A percentile compares a stretch with the other conserved stretches of the same genome.
Conservation (phyloP, 1,139 yeast genomes). For the Geotrichum citri-aurantii region DNA sequence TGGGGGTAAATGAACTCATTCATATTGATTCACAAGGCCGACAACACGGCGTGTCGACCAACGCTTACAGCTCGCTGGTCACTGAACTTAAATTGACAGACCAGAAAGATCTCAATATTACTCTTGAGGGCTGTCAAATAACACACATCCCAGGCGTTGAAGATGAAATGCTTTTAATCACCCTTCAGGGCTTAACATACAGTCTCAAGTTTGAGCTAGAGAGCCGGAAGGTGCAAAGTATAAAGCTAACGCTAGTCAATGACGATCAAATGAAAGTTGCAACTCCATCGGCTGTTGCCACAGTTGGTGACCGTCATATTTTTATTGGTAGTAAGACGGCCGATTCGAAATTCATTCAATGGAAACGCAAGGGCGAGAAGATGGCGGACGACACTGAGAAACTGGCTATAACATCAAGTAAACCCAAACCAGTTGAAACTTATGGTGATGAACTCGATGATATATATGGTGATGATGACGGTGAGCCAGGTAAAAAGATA, state of each 20-base stretch:
- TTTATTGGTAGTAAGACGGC: constrained; percentile 45
- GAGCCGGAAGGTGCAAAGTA: constrained; percentile 39
- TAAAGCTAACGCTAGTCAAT: constrained; percentile 29
- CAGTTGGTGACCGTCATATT: constrained; percentile 25
- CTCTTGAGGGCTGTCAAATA: constrained; percentile 53
- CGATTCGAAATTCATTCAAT: constrained; percentile 40
- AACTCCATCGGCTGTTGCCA: constrained; percentile 26
- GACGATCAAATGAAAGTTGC: constrained; percentile 20
- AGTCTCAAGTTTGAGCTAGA: constrained; percentile 48
- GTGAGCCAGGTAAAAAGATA: constrained; percentile 25
- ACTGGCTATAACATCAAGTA: constrained; percentile 18
- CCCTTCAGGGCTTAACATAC: constrained; percentile 48
- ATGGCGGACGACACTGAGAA: constrained; percentile 19
- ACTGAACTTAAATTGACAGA: constrained; percentile 51
- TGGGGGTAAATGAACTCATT: constrained; percentile 73
- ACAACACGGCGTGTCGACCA: constrained; percentile 59
- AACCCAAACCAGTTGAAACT: constrained; percentile 35
- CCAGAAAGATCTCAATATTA: constrained; percentile 47
- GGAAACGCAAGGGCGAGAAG: constrained; percentile 31
- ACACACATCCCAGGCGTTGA: constrained; percentile 41
- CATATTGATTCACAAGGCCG: constrained; percentile 84
- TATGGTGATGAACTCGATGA: constrained; percentile 33
- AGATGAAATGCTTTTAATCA: constrained; percentile 49
- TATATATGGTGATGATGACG: constrained; percentile 38
- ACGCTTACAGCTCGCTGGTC: constrained; percentile 45